Percentiles rank a stretch among this genome's conserved stretches.
Conservation (phyloP, 2,329 filamentous ascomycete species). For the Fusarium goolgardi region DNA sequence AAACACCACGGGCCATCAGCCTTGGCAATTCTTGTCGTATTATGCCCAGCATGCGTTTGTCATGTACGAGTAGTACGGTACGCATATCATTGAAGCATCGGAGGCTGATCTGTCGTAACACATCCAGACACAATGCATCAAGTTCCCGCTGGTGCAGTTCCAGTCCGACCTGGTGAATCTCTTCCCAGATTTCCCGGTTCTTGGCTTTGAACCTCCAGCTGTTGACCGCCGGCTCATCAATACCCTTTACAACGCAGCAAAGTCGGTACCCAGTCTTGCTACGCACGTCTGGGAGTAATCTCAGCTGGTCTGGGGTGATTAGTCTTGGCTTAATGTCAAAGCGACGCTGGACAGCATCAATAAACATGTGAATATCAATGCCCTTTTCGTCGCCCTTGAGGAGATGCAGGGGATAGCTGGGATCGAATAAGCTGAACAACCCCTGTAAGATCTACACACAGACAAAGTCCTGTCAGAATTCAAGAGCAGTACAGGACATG, state of each 20-base stretch:
- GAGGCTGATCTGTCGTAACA: slow-evolving; percentile 52
- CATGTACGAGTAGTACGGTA: slow-evolving; percentile 55
- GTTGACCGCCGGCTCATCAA: background rate
- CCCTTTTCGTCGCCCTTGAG: slow-evolving; percentile 54
- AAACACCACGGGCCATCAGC: slow-evolving; percentile 42
- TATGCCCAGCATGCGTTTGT: slow-evolving; percentile 58
- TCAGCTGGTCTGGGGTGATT: slow-evolving; percentile 51
- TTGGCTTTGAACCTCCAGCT: slow-evolving; percentile 27
- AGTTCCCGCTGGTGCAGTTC: slow-evolving; percentile 56
- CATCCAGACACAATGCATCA: slow-evolving; percentile 45
- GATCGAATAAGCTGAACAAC: slow-evolving; percentile 49
- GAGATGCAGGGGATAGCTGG: slow-evolving; percentile 50
- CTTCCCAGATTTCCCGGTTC: slow-evolving; percentile 47
- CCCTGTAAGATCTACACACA: slow-evolving; percentile 49
- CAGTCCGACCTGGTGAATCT: slow-evolving; percentile 54
- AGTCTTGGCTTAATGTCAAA: slow-evolving; percentile 50
- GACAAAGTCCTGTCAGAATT: slow-evolving; percentile 2
- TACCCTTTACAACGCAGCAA: slow-evolving; percentile 44
- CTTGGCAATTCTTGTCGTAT: slow-evolving; percentile 51
- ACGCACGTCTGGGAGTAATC: slow-evolving; percentile 46
- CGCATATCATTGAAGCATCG: slow-evolving; percentile 57
- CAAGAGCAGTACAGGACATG: background rate
- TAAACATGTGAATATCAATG: slow-evolving; percentile 56
- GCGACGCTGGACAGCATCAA: slow-evolving; percentile 45
- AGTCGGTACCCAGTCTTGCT: slow-evolving; percentile 46